Evolutionary conservation across 495 filamentous ascomycete genomes (phyloP), one percentile per base, ranked within the genome.

Genomic region (Penicillium pulvis): DNA sequence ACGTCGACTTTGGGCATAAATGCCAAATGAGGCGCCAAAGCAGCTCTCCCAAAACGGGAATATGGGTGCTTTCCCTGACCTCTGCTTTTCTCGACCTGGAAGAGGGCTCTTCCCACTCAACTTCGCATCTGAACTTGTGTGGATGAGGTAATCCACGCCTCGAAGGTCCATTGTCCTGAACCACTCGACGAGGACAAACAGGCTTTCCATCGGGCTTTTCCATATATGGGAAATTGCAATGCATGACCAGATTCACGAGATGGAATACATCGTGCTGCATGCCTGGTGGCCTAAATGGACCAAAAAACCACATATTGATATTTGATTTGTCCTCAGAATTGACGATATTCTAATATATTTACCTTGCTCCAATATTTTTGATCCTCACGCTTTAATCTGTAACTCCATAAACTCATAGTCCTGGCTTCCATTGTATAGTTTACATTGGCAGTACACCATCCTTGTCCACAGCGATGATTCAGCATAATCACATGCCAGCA

Each of bases 401-500:
- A 23, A 23, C 20, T 23, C 20, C 20, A 23, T 23, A 23, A 23
- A 23, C 2, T 2, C 20, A 23, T 23, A 23, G 20, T 23, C 2
- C 20, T 23, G 28, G 28, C 28, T 28, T 28, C 4, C 28, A 28
- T 28, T 28, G 28, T 36, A 12, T 36, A 36, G 7, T 14, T 10
- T 36, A 36, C 12, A 1, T 36, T 23, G 2, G 20, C 20, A 23
- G 20, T 1, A 23, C 20, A 23, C 1, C 20, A 23, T 23, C 20
- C 20, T 23, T 23, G 20, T 23, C 20, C 20, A 23, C 2, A 23
- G 20, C 20, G 43, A 52, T 68, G 57, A 59, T 56, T 66, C 56
- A 69, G 60, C 61, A 65, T 16, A 11, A 62, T 70, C 67, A 70
- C 67, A 70, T 70, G 67, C 53, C 59, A 53, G 44, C 4, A 41